Evolutionary conservation across 305 asterid genomes (phyloP).

Genomic region (Rubia tinctorum): DNA sequence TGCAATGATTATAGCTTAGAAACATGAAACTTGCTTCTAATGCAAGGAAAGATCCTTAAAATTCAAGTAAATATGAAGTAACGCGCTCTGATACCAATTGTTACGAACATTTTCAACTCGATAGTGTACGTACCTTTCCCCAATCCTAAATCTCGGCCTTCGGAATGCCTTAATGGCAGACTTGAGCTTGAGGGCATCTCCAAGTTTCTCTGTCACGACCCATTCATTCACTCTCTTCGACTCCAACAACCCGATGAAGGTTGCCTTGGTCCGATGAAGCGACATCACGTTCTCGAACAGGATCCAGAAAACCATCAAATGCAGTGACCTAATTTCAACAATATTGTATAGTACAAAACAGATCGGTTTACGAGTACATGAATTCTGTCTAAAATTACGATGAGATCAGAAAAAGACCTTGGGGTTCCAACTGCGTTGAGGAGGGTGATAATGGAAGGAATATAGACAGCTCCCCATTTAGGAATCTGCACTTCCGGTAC

Average conservation of each 20-base stretch:
- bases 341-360: conserved; percentile 5
- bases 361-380: not conserved
- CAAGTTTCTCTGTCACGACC: conserved; percentile 91
- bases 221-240: conserved; percentile 81
- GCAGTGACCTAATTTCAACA: conserved; percentile 47
- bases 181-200: conserved; percentile 62
- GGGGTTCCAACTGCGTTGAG: conserved; percentile 75
- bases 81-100: too few relatives aligned
- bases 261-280: conserved; percentile 78
- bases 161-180: conserved; percentile 40
- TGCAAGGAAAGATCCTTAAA: too few relatives aligned
- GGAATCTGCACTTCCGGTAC: conserved; percentile 86
- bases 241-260: conserved; percentile 75
- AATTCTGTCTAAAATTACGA: not conserved
- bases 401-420: not conserved
- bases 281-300: conserved; percentile 92
- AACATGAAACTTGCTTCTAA: not conserved
- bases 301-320: conserved; percentile 77
- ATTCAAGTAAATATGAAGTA: too few relatives aligned
- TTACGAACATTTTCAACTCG: too few relatives aligned
- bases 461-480: conserved; percentile 82
- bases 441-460: conserved; percentile 69
- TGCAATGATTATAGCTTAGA: not conserved
- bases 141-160: conserved; percentile 36
- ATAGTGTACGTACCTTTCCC: not conserved